Evolutionary conservation across 1,284 basidiomycete species (phyloP).

Genomic region (Austroboletus niveus): DNA sequence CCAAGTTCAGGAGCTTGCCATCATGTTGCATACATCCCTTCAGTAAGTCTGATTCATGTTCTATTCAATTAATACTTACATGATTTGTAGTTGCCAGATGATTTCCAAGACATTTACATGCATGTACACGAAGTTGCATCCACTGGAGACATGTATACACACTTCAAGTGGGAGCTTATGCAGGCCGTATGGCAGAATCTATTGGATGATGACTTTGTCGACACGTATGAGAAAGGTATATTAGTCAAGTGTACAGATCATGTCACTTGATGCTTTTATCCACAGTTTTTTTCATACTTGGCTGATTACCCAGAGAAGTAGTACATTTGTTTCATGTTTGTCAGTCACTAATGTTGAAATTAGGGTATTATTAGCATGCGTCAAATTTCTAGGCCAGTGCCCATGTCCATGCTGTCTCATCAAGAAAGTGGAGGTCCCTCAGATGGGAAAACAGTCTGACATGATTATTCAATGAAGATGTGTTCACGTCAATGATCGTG

Average conservation of each 20-base stretch:
- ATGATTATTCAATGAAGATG: not conserved
- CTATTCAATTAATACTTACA: no score
- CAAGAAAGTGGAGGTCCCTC: not conserved
- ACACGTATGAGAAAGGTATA: conserved; percentile 26
- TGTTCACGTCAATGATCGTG: not conserved
- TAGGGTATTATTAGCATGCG: not conserved
- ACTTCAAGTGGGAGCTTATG: conserved; percentile 19
- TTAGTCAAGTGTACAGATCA: conserved; percentile 23
- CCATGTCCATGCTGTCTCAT: not conserved
- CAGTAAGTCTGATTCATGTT: not conserved
- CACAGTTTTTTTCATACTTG: conserved; percentile 24
- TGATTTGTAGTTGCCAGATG: conserved; percentile 16
- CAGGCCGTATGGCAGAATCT: conserved; percentile 6
- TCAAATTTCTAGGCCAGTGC: not conserved
- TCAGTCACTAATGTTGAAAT: not conserved
- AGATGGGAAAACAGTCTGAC: not conserved
- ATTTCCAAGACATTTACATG: conserved; percentile 21
- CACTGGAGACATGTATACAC: conserved; percentile 9
- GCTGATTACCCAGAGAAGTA: conserved; percentile 37
- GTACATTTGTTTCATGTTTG: not conserved
- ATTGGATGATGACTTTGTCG: not conserved
- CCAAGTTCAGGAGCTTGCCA: conserved; percentile 24
- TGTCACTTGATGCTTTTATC: conserved; percentile 15
- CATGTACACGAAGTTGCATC: not conserved
- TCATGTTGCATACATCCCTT: conserved; percentile 32